Evolutionary conservation across 2,329 filamentous ascomycete species (phyloP).

Genomic region (Penicillium crustosum): DNA sequence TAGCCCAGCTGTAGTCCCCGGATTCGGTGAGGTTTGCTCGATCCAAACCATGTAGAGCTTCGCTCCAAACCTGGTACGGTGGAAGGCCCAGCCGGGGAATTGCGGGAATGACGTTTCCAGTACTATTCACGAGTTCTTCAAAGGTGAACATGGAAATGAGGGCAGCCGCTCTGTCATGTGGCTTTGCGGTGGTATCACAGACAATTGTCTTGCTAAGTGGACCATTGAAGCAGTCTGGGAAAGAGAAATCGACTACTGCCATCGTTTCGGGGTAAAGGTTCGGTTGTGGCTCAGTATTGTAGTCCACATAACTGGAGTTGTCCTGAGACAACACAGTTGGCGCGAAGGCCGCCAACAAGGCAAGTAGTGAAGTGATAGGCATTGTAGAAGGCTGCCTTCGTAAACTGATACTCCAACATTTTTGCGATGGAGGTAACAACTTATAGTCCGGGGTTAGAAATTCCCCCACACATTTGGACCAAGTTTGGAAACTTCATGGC

Average conservation of each 20-base stretch:
- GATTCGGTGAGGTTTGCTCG: slow-evolving; percentile 56
- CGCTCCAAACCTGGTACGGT: slow-evolving; percentile 61
- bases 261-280: slow-evolving; percentile 24
- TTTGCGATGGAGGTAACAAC: neutral
- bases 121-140: slow-evolving; percentile 58
- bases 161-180: slow-evolving; percentile 46
- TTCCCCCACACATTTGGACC: neutral
- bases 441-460: neutral
- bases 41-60: slow-evolving; percentile 62
- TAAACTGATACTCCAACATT: neutral
- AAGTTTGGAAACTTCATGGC: slow-evolving; percentile 13
- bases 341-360: slow-evolving; percentile 24
- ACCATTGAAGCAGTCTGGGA: slow-evolving; percentile 55
- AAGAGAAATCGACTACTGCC: slow-evolving; percentile 29
- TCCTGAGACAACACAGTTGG: slow-evolving; percentile 26
- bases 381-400: slow-evolving; percentile 11
- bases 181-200: slow-evolving; percentile 49
- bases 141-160: slow-evolving; percentile 54
- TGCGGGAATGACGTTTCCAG: slow-evolving; percentile 51
- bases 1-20: slow-evolving; percentile 59
- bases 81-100: slow-evolving; percentile 58
- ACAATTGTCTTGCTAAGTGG: slow-evolving; percentile 53
- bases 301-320: slow-evolving; percentile 31
- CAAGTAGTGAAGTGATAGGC: slow-evolving; percentile 17
- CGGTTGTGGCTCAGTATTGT: slow-evolving; percentile 28